Evolutionary conservation across 2,329 filamentous ascomycete species (phyloP).

Genomic region (Exophiala lecanii-corni): DNA sequence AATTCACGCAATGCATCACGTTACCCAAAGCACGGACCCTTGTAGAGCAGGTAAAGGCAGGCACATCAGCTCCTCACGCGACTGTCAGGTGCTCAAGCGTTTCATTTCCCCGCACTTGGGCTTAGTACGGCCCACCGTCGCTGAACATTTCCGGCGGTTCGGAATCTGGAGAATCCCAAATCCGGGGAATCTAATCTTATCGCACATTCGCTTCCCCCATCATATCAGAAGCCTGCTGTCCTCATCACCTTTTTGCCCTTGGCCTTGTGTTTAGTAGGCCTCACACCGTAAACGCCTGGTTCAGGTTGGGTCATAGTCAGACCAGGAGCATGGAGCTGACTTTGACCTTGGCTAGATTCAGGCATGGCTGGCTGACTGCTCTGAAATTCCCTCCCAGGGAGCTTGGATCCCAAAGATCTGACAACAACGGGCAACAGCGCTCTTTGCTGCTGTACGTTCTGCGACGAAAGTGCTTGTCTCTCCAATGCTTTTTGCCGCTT

Average conservation of each 20-base stretch:
- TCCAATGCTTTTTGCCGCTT: slow-evolving; percentile 14
- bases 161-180: slow-evolving; percentile 19
- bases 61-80: slow-evolving; percentile 18
- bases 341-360: slow-evolving; percentile 14
- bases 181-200: slow-evolving; percentile 16
- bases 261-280: slow-evolving; percentile 9
- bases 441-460: slow-evolving; percentile 12
- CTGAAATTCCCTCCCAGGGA: slow-evolving; percentile 17
- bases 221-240: slow-evolving; percentile 22
- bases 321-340: slow-evolving; percentile 3
- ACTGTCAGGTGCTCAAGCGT: slow-evolving; percentile 11
- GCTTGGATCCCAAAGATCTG: not conserved
- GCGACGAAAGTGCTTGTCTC: slow-evolving; percentile 10
- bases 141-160: not conserved
- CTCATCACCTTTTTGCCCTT: slow-evolving; percentile 15
- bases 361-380: slow-evolving; percentile 17
- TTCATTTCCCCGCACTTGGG: slow-evolving; percentile 17
- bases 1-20: slow-evolving; percentile 6
- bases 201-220: not conserved
- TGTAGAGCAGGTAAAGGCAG: no score
- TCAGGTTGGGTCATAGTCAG: slow-evolving; percentile 24
- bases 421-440: slow-evolving; percentile 12
- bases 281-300: slow-evolving; percentile 19
- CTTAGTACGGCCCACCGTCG: not conserved
- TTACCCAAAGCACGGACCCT: not conserved